Evolutionary conservation across 2,329 filamentous ascomycete genomes (phyloP).

Genomic region (Ophiostoma piceae): DNA sequence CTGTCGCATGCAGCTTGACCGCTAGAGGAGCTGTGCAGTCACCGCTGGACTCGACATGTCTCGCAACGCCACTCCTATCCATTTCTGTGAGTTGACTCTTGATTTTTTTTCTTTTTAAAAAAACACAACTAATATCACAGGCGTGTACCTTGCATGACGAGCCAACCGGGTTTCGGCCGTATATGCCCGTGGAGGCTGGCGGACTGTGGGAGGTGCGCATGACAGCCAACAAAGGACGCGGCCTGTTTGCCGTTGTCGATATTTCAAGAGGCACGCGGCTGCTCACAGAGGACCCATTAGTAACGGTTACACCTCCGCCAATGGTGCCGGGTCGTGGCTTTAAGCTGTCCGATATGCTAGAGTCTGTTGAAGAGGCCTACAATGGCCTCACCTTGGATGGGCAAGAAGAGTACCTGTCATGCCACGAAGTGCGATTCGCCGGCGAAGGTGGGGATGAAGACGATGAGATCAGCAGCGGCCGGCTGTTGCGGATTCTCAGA

Average conservation of each 20-base stretch:
- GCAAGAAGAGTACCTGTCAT: conserved; percentile 32
- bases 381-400: conserved; percentile 28
- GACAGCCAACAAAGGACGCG: conserved; percentile 39
- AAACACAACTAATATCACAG: neutral
- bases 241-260: conserved; percentile 36
- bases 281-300: conserved; percentile 38
- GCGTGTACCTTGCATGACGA: neutral
- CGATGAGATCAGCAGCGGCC: neutral
- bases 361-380: conserved; percentile 30
- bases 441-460: conserved; percentile 26
- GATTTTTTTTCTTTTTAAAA: neutral
- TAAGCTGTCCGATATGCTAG: conserved; percentile 34
- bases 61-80: neutral
- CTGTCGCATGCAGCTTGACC: neutral
- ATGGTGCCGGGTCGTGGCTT: conserved; percentile 32
- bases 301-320: conserved; percentile 32
- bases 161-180: neutral
- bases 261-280: conserved; percentile 39
- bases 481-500: conserved; percentile 36
- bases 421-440: conserved; percentile 31
- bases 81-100: neutral
- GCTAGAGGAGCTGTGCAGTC: neutral
- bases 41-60: neutral
- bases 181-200: neutral
- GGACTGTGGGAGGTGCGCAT: conserved; percentile 25